A percentile compares a stretch with the other conserved stretches of the same genome.
Conservation (phyloP, 345 rosid species). For the Balakata baccata region DNA sequence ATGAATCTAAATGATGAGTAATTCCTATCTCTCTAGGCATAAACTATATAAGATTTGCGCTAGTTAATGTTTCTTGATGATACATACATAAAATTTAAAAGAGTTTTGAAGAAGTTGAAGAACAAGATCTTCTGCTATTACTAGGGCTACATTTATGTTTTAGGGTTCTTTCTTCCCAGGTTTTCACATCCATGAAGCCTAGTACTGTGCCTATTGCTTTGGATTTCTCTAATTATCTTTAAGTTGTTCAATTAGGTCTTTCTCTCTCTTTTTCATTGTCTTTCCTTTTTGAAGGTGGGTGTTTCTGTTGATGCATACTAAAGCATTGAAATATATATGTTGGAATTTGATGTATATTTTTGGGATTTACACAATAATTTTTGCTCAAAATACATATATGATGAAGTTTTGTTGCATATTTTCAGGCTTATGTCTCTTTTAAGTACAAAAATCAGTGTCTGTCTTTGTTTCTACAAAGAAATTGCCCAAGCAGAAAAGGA, state of each 20-base stretch:
- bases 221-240: too few species aligned
- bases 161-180: slow-evolving; percentile 24
- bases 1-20: too few species aligned
- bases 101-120: neutral
- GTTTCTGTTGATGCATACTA: slow-evolving; percentile 28
- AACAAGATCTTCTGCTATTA: neutral
- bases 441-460: slow-evolving; percentile 29
- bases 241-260: too few species aligned
- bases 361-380: neutral
- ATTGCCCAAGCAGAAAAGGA: slow-evolving; percentile 1
- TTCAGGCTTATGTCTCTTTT: slow-evolving; percentile 17
- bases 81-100: neutral
- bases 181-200: too few species aligned
- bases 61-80: neutral
- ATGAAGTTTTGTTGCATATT: slow-evolving; percentile 19
- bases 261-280: neutral
- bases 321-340: slow-evolving; percentile 11
- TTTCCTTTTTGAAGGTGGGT: slow-evolving; percentile 8
- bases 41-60: neutral
- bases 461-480: slow-evolving; percentile 28
- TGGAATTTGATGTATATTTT: too few species aligned
- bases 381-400: neutral
- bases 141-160: slow-evolving; percentile 25
- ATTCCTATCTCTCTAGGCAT: neutral
- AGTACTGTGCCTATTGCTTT: too few species aligned